phyloP scores from a whole-genome alignment of 2,329 filamentous ascomycete genomes.

The Furcasterigmium furcatum region DNA sequence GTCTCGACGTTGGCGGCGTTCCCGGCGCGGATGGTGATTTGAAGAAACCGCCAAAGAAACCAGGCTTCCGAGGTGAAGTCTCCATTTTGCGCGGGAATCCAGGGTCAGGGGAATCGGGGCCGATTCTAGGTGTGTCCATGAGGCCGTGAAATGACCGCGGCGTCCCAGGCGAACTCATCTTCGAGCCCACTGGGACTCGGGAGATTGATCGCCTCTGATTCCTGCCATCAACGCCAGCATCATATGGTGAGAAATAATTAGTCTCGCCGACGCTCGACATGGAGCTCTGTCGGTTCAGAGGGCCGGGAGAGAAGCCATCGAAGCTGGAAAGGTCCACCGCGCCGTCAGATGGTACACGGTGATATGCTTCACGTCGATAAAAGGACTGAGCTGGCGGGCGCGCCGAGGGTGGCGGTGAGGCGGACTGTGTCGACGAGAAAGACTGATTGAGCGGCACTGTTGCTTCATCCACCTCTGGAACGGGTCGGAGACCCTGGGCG shows the following conservation, averaged over 20 bases:
- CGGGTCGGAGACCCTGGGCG: constrained; percentile 1
- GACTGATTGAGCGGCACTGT: background rate
- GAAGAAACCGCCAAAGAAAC: background rate
- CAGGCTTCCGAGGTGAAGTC: background rate
- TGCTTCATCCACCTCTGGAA: constrained; percentile 7
- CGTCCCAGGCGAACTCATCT: constrained; percentile 5
- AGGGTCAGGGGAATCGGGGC: background rate
- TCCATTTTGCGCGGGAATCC: background rate
- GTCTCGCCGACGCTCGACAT: background rate
- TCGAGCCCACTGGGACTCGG: constrained; percentile 11
- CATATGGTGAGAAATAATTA: background rate
- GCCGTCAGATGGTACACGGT: constrained; percentile 4
- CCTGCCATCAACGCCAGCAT: background rate
- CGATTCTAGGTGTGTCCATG: background rate
- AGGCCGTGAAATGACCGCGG: constrained; percentile 2
- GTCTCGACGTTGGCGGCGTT: background rate
- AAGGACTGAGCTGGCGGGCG: background rate
- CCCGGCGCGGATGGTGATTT: background rate
- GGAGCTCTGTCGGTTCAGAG: background rate
- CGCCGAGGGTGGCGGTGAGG: background rate
- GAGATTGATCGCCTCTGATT: constrained; percentile 1
- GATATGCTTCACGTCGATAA: constrained; percentile 6
- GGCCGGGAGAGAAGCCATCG: background rate
- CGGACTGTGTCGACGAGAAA: background rate
- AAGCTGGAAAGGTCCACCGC: constrained; percentile 7